Evolutionary conservation across 495 filamentous ascomycete genomes (phyloP), one percentile per base, ranked within the genome.

Genomic region (Diplogelasinospora grovesii): DNA sequence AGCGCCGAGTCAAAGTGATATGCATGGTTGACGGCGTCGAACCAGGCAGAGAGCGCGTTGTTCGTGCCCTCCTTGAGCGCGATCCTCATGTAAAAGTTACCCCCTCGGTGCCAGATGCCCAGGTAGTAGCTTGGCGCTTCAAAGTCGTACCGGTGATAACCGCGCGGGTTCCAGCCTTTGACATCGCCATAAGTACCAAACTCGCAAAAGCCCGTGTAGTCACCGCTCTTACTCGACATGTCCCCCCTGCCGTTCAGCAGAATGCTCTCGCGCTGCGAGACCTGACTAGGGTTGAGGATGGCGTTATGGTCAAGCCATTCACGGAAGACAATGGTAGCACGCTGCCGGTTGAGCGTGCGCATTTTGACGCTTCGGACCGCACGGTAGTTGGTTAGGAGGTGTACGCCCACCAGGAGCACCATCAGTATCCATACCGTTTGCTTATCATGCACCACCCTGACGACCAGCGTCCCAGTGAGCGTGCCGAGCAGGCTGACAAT

Each of bases 401-500:
- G 90, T 13, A 85, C 56, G 13, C 73, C 64, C 11, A 94, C 72
- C 11, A 98, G 74, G 8, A 77, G 30, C 3, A 89, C 52, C 48
- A 95, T 78, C 22, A 77, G 68, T n/a, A 69, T 55, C 85, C 86
- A 93, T 6, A 89, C 94, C 24, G 80, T 75, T 13, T 69, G 57
- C 47, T 78, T 76, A 18, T 82, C 75, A 25, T 83, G 79, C 10
- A 95, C 75, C 48, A 74, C 64, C 4, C 84, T 80, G 8, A 97
- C 82, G 5, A 96, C 79, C 13, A 94, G 43, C 38, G 80, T 90
- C 0, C 90, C 90, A 15, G 73, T 82, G 42, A 95, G 70, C 87
- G 95, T 92, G 1, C 90, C 90, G 26, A 95, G 24, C 26, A 98
- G 71, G 2, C 86, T 90, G 38, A 98, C 89, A 25, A 96, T 73